phyloP scores from a whole-genome alignment of 2,329 filamentous ascomycete genomes.

The Penicillium decumbens region DNA sequence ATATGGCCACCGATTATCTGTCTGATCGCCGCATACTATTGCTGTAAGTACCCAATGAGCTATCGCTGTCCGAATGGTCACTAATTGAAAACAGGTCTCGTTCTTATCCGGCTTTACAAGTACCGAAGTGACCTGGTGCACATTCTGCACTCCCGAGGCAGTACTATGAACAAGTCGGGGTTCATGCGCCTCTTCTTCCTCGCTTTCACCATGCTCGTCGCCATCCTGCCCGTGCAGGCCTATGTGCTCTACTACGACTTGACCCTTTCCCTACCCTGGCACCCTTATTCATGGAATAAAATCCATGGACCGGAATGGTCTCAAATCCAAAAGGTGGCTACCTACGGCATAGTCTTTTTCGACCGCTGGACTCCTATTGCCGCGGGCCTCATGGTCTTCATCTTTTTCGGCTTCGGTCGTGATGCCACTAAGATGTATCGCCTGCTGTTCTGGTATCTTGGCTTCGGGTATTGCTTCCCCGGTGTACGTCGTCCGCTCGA shows the following conservation, averaged over 20 bases:
- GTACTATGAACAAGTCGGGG: constrained; percentile 54
- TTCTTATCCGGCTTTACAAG: constrained; percentile 56
- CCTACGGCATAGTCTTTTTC: constrained; percentile 44
- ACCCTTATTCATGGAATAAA: constrained; percentile 50
- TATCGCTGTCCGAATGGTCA: neutral
- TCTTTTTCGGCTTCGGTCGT: constrained; percentile 61
- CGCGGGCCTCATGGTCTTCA: constrained; percentile 53
- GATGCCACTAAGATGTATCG: constrained; percentile 57
- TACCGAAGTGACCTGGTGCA: constrained; percentile 57
- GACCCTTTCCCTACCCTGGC: constrained; percentile 30
- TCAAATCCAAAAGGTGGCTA: constrained; percentile 46
- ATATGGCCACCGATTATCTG: constrained; percentile 56
- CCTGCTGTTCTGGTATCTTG: constrained; percentile 41
- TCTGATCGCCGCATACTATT: constrained; percentile 52
- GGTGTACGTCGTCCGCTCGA: constrained; percentile 19
- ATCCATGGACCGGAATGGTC: constrained; percentile 52
- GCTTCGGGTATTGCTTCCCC: constrained; percentile 36
- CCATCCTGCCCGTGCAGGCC: constrained; percentile 51
- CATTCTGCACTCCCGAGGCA: constrained; percentile 50
- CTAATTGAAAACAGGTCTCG: constrained; percentile 46
- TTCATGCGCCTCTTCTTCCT: constrained; percentile 53
- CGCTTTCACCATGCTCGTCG: constrained; percentile 52
- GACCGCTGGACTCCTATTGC: constrained; percentile 57
- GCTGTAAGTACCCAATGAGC: constrained; percentile 44
- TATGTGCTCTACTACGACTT: constrained; percentile 50